Evolutionary conservation across 2,329 filamentous ascomycete genomes (phyloP), one percentile per base, ranked within the genome.

Genomic region (Calonectria montana): DNA sequence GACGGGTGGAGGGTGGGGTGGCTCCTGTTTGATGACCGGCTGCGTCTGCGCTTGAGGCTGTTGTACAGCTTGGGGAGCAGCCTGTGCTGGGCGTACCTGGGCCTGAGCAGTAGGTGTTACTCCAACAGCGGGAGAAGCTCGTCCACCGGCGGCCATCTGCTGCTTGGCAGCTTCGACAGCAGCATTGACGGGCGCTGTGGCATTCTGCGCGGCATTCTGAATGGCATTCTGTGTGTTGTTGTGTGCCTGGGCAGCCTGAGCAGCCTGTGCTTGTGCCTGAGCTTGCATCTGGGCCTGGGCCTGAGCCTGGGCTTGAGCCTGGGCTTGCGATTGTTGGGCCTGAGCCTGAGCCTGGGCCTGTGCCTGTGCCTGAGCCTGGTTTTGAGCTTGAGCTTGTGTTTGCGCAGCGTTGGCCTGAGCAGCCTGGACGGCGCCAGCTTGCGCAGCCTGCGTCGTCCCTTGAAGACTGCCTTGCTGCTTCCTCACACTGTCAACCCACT

Each of bases 401-500:
- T 74, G 74, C n/a, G 71, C 71, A 31, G 63, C 53, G 63, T 70
- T 70, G 13, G 23, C 62, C 18, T 69, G 57, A 16, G 71, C 47
- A 61, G 55, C 47, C 23, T 62, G 76, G 7, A 78, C 72, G 15
- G 79, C 75, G 6, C 77, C 68, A 53, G 76, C 73, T 53, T 81
- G 75, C 16, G 77, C 70, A 63, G 73, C 74, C 57, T 81, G 80
- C 6, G 73, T 75, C 23, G 72, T 74, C 47, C 76, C 77, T 47
- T 81, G 80, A 15, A 84, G 76, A 13, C 75, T 76, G 39, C 82
- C 83, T 67, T 88, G 87, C 59, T 86, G 84, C 66, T 86, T 86
- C 4, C 88, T 82, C 48, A 90, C 86, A 6, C 75, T 80, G 16
- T 87, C 86, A 3, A 89, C 85, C 75, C 87, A 89, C 23, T 82